Base-by-base conservation (phyloP, 2,329 filamentous ascomycete species). In the Xylaria sp. region DNA sequence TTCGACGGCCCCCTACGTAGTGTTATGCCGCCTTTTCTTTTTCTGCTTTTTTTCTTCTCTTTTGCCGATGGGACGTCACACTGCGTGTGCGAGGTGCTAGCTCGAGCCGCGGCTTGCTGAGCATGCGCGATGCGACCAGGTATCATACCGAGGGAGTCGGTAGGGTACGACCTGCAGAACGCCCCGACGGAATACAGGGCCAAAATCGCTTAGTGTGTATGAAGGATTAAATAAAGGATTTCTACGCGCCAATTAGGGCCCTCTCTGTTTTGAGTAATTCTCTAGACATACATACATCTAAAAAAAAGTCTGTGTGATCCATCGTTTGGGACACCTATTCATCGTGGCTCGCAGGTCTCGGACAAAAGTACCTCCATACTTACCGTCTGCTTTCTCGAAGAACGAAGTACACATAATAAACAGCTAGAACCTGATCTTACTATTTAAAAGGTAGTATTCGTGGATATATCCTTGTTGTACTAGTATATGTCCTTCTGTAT, bases 101-200 rank as follows among this genome's bases (percentile, higher is more conserved):
- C 38, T 56, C 38, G 11, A 51, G 37, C 44, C 38, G 21, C 29
- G 31, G 46, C 44, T 51, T 56, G 52, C 38, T 52, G 33, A 54
- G 44, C 8, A 31, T 37, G 17, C 44, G 6, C 31, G 31, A 46
- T 43, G 38, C 51, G n/a, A 60, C 41, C n/a, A 54, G 46, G 6
- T 33, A 6, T 6, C 47, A 29, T 35, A n/a, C 41, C 13, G 15
- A 44, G 21, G 31, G 13, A n/a, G 43, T 29, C 17, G 9, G 27
- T 19, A 44, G 41, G 25, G 25, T 15, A 46, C 29, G 29, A 40
- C 37, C 44, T 56, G 58, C 52, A 61, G 46, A 56, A 51, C 52
- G 53, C 52, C 46, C n/a, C 17, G 37, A 31, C 35, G 31, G 49
- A 40, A 46, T 49, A 37, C 56, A 56, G 44, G 29, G 21, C 11